A percentile compares a stretch with the other conserved stretches of the same genome.
phyloP scores from a whole-genome alignment of 345 rosid species.

The Pistacia integerrima region DNA sequence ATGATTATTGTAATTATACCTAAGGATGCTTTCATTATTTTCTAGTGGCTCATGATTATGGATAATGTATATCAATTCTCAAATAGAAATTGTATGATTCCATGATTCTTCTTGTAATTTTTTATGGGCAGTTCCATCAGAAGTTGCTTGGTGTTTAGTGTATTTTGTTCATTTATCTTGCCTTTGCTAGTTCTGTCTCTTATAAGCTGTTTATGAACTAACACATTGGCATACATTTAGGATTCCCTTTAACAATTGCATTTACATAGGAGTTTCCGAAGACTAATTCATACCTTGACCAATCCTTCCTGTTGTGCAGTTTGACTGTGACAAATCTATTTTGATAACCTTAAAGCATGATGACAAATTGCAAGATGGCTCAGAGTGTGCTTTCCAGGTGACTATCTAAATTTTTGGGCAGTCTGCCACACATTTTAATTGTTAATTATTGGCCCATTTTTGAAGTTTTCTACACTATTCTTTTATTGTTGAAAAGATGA shows the following conservation, averaged over 20 bases:
- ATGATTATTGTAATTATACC: not conserved
- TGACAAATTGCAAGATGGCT: slow-evolving; percentile 88
- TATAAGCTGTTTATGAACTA: not conserved
- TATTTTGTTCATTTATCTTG: not conserved
- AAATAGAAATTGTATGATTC: not conserved
- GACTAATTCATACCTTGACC: not conserved
- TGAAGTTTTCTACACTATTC: not conserved
- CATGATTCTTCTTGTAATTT: not conserved
- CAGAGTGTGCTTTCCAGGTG: slow-evolving; percentile 93
- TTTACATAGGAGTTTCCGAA: not conserved
- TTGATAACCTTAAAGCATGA: slow-evolving; percentile 92
- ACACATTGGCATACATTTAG: not conserved
- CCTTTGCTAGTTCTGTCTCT: not conserved
- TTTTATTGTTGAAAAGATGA: not conserved
- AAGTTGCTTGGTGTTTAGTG: not conserved
- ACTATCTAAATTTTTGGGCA: slow-evolving; percentile 18
- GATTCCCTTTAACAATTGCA: not conserved
- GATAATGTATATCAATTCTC: not conserved
- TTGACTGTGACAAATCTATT: slow-evolving; percentile 87
- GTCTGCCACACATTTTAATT: slow-evolving; percentile 13
- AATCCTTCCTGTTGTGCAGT: slow-evolving; percentile 47
- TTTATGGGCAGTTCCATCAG: not conserved
- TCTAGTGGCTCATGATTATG: not conserved
- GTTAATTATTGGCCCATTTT: not conserved
- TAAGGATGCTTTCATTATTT: not conserved